Base-by-base conservation (phyloP, 208 protist species). In the Acanthamoeba royreba region DNA sequence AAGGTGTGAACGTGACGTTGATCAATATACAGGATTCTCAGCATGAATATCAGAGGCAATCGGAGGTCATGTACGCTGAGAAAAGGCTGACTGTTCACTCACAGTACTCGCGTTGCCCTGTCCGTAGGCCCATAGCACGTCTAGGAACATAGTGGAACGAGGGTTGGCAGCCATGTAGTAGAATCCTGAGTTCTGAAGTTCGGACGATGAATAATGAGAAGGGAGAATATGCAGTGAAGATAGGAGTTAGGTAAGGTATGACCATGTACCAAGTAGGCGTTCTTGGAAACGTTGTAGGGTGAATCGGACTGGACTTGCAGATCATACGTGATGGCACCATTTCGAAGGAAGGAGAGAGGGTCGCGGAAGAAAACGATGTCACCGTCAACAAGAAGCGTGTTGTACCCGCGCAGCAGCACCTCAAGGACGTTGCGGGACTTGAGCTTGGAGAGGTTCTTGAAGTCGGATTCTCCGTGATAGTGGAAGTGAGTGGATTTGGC, bases 371-470 rank as follows among this genome's bases (percentile, higher is more conserved):
- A 85, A n/a, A 85, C n/a, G 45, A 85, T 15, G 74, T 85, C 74
- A 4, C 74, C 74, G 25, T 85, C 74, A 19, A 85, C 74, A 40
- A 85, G 43, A 22, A 85, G 25, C n/a, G 53, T 45, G 45, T 85
- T 85, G 74, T 85, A 85, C 13, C 74, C 74, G 4, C 74, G 40
- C 43, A 85, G 74, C n/a, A 85, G 45, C 11, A 85, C 74, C 25
- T 85, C 74, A 25, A 85, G 74, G 43, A 85, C 74, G 45, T 85
- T 85, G n/a, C 74, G 74, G 11, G 74, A 85, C 43, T 85, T 85
- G 74, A 85, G 74, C 74, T 85, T 85, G 4, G 74, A 85, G 11
- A 85, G 11, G 31, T 45, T 85, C 43, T 85, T 85, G 74, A 85
- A 85, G 45, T 85, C 74, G 45, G 1, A 9, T 25, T 85, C 53